Evolutionary conservation across 2,329 filamentous ascomycete genomes (phyloP).

Genomic region (Alternaria longipes): DNA sequence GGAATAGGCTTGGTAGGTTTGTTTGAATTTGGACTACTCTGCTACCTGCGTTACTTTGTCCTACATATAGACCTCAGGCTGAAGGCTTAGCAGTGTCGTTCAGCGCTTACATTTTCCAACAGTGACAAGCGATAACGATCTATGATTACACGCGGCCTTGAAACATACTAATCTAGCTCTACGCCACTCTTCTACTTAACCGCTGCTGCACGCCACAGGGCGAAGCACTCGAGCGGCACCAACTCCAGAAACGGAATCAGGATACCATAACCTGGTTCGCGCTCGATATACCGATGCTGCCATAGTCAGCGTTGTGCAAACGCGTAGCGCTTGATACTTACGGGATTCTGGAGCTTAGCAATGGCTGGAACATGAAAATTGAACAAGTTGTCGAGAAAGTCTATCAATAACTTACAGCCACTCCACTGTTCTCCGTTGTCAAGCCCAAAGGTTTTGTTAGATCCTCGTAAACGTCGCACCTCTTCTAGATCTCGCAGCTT

Average conservation of each 20-base stretch:
- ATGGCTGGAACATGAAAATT: not conserved
- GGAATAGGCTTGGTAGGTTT: not conserved
- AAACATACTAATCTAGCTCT: not conserved
- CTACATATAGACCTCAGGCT: not conserved
- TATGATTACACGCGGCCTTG: not conserved
- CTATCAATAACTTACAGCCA: not conserved
- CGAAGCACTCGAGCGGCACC: constrained; percentile 7
- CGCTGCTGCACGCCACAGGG: constrained; percentile 2
- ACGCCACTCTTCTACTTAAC: not conserved
- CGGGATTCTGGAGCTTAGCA: not conserved
- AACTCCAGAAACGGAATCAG: constrained; percentile 11
- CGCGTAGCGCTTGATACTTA: not conserved
- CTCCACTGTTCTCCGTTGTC: too few relatives aligned
- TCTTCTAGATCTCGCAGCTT: too few relatives aligned
- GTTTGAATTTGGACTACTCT: not conserved
- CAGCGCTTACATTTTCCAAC: not conserved
- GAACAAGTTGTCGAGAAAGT: constrained; percentile 7
- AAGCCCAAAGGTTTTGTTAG: too few relatives aligned
- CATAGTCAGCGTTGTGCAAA: not conserved
- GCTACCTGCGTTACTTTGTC: not conserved
- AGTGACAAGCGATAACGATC: not conserved
- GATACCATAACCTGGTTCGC: not conserved
- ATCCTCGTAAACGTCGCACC: too few relatives aligned
- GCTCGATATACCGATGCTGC: constrained; percentile 1
- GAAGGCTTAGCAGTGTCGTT: not conserved